Base-by-base conservation (phyloP, 208 protist species). In the Vickermania spadyakhi region DNA sequence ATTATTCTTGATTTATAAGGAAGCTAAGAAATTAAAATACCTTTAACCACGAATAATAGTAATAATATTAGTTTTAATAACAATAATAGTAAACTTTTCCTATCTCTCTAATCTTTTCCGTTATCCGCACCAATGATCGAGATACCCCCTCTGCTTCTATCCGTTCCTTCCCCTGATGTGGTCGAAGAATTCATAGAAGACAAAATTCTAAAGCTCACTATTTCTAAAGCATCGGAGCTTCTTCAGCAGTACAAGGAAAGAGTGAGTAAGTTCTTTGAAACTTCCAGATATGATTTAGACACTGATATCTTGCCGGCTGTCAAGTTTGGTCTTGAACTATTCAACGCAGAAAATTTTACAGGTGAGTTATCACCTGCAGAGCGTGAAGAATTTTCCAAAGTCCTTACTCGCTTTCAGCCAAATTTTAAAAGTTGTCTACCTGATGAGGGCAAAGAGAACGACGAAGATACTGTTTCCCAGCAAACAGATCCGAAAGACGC, bases 341-440 rank as follows among this genome's bases (percentile, higher is more conserved):
- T 91, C 63, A 91, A 92, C 59, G 79, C 84, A 5, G 84, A 94
- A 50, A 94, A 94, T 64, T 89, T 92, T 56, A 88, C 71, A 26
- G 88, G 88, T 18, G 84, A 91, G 64, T 65, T 94, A 7, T 72
- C 75, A 0, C 66, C 73, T 3, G 31, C 52, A 0, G 88, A 94
- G 77, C 72, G 79, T 0, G 64, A 55, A 2, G 82, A 75, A 23
- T 91, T 82, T 31, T 68, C 66, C 52, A 52, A 42, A 13, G 31
- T 56, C 2, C 50, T 62, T 27, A 31, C 29, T 11, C 45, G 26
- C 2, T 57, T 63, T 25, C 56, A 61, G 36, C 36, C 7, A 45
- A 7, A 45, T n/a, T 7, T 18, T 45, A 27, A 18, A 1, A 28
- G 28, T 14, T 51, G 28, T 1, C 22, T 58, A 14, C 21, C 53